Base-by-base conservation (phyloP, 31 red algal species). In the Asparagopsis taxiformis region DNA sequence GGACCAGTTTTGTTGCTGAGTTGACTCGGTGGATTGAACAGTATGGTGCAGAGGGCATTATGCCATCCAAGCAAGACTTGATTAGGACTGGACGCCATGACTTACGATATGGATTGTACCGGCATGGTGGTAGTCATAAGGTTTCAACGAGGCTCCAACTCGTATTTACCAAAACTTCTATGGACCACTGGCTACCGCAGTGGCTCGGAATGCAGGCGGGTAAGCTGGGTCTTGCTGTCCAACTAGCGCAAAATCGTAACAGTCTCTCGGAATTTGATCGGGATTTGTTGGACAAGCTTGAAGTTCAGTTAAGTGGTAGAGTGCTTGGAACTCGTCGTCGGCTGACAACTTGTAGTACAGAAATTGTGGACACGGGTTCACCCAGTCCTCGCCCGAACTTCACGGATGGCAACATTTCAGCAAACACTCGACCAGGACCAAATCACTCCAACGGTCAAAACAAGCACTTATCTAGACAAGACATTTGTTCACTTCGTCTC, bases 11-110 rank as follows among this genome's bases (percentile, higher is more conserved):
- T 59, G 57, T 30, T 1, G 30, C 62, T 9, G 82, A 65, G 26
- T 13, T 93, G 34, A 21, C 30, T n/a, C 20, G 22, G 17, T 93
- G 90, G 90, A 70, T 93, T 51, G 65, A 55, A 8, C 53, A 32
- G 11, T 62, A 85, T 71, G 80, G 80, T 0, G 19, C 46, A 0
- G 43, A 60, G 3, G 81, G 75, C 20, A 48, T 78, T 24, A 93
- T 93, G 81, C 90, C 90, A n/a, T 29, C 72, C 26, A 79, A 52
- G 26, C 36, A 79, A 7, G 73, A 93, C 31, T 30, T 93, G n/a
- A 74, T 85, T 51, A 48, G 41, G 38, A 86, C 90, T 16, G 81
- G 75, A 31, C 77, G 83, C 15, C 71, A 87, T 69, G 90, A 93
- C 49, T 62, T 93, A 3, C 68, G 82, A 26, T 87, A 68, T 56